A percentile compares a stretch with the other conserved stretches of the same genome.
phyloP scores from a whole-genome alignment of 768 basidiomycete species.

The Neoboletus brunneissimus region DNA sequence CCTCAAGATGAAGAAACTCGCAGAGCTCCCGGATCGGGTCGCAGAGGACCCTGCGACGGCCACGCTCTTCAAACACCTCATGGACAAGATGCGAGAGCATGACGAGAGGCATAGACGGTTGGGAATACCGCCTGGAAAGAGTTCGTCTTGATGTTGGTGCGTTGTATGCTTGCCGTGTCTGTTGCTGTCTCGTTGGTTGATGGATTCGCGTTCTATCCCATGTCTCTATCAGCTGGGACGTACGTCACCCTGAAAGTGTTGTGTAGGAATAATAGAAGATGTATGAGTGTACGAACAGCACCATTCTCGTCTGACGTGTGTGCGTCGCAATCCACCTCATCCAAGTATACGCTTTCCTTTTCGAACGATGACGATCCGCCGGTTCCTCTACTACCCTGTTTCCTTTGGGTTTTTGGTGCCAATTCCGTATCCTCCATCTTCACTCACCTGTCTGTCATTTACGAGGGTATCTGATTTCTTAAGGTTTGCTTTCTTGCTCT shows the following conservation, averaged over 20 bases:
- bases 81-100: conserved; percentile 24
- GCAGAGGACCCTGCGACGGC: conserved; percentile 5
- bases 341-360: too few species aligned
- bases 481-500: background rate
- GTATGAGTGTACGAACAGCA: background rate
- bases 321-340: too few species aligned
- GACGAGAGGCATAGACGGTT: conserved; percentile 29
- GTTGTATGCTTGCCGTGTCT: background rate
- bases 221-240: background rate
- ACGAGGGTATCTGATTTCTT: conserved; percentile 17
- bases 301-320: too few species aligned
- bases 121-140: conserved; percentile 28
- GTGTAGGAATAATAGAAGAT: background rate
- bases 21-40: conserved; percentile 31
- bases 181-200: background rate
- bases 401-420: background rate
- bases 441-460: conserved; percentile 13
- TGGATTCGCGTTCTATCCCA: background rate
- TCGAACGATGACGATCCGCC: too few species aligned
- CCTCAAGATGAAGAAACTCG: conserved; percentile 44
- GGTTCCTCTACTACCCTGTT: too few species aligned
- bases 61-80: conserved; percentile 17
- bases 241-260: background rate
- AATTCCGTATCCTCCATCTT: background rate
- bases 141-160: conserved; percentile 16